Evolutionary conservation across 441 rosid species (phyloP), one percentile per base, ranked within the genome.

Genomic region (Euphorbia schlechtendalii): DNA sequence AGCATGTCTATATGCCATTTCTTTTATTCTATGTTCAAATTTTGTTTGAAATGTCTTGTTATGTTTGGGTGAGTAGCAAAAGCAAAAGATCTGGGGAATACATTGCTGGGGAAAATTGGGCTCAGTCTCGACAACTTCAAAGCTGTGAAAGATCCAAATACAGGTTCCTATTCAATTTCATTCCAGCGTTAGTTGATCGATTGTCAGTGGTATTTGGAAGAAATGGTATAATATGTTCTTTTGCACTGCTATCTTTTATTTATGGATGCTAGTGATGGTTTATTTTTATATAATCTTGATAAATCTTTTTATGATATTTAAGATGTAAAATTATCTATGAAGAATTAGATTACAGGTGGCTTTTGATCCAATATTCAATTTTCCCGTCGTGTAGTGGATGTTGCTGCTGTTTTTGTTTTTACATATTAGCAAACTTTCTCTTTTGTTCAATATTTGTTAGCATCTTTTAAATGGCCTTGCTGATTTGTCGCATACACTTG

Each of bases 111-210:
- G 56, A 83, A 86, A 2, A 86, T 94, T 76, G 99, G 99, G 63
- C 87, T 89, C 96, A 91, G 92, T 36, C 41, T 84, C 13, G 99
- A 94, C 78, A 87, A 91, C 84, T 91, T 94, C 88, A 86, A 94
- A 75, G 85, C 96, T 64, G 92, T 91, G 61, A 74, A 89, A 80
- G 98, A 94, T 82, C 98, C 99, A 61, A 94, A 87, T 75, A 86
- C 92, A 9, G 96, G 98, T 56, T 84, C 97, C 14, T 93, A 93
- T 77, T 90, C 97, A 17, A 32, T 93, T 68, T 87, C 93, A 9
- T 87, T 88, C 84, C 95, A 90, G 48, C 77, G 66, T 3, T 86
- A 81, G 80, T 18, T 48, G 48, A 28, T 30, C 4, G 18, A 32
- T 32, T 32, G 6, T 32, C n/a, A n/a, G n/a, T n/a, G n/a, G n/a